Evolutionary conservation across 1,284 basidiomycete genomes (phyloP), one percentile per base, ranked within the genome.

Genomic region (Vanrija sp.): DNA sequence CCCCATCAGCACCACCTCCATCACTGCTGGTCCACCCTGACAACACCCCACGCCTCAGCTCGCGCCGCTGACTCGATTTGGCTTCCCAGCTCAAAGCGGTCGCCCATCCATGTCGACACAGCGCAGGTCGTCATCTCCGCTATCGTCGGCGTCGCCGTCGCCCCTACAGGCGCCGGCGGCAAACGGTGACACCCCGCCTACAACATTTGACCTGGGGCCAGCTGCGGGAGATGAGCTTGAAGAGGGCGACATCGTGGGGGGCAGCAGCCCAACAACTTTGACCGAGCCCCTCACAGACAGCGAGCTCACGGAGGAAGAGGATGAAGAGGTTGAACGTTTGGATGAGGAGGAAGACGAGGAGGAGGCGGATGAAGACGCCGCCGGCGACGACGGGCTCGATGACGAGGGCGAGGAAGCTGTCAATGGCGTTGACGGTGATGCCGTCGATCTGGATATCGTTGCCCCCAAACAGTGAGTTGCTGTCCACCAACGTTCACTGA

Each of bases 261-360:
- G 61, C 21, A 62, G 61, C 47, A 59, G 57, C 34, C 61, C 61
- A n/a, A 62, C 61, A 15, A 62, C 61, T 1, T 43, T 58, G 28
- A 62, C 61, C 3, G 57, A 59, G 34, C 54, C 61, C 4, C 51
- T 62, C 26, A 62, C 57, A 2, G 61, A 62, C n/a, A 62, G 61
- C 48, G 61, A 62, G 49, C 55, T 67, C 40, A 67, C 65, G 26
- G 63, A 63, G 15, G 61, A 61, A 18, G 63, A 53, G 14, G 57
- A 55, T 7, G 54, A 54, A 18, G 52, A 44, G 6, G 38, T 38
- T 7, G 42, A 49, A 5, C 52, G 46, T 16, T 44, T 43, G 19
- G 44, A 52, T 23, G 51, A 51, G 14, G 58, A 23, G 6, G 46
- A 42, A 21, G 56, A 63, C 3, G 53, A 40, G 42, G 48, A 46